phyloP scores from a whole-genome alignment of 1,139 yeast species.

The Kodamaea alishanica region DNA sequence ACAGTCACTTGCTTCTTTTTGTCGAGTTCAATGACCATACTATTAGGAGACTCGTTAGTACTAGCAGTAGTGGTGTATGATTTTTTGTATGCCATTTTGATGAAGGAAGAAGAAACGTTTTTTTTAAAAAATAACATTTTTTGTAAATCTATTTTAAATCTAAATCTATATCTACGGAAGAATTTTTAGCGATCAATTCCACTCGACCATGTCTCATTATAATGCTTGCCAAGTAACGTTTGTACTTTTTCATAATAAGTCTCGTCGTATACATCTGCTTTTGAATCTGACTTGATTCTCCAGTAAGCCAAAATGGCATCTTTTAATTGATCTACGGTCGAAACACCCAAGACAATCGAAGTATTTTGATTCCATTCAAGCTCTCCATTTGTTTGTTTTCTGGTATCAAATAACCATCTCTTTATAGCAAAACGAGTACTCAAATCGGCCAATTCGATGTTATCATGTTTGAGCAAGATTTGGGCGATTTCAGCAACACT shows the following conservation, averaged over 20 bases:
- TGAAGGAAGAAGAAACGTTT: not conserved
- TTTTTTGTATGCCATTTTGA: conserved; percentile 15
- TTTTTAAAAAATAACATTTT: conserved; percentile 18
- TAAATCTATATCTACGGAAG: not conserved
- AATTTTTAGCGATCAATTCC: conserved; percentile 41
- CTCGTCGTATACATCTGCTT: conserved; percentile 38
- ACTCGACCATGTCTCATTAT: conserved; percentile 70
- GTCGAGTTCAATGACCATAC: conserved; percentile 40
- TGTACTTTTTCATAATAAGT: conserved; percentile 43
- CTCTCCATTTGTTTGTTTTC: conserved; percentile 8
- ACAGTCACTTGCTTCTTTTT: conserved; percentile 70
- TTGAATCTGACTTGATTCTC: conserved; percentile 34
- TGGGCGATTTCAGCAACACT: conserved; percentile 55
- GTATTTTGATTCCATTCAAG: conserved; percentile 36
- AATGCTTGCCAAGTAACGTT: conserved; percentile 46
- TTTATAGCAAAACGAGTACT: conserved; percentile 74
- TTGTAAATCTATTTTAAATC: conserved; percentile 1
- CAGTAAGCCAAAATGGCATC: conserved; percentile 60
- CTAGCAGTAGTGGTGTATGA: conserved; percentile 4
- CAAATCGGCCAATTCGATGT: conserved; percentile 71
- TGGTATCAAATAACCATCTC: conserved; percentile 46
- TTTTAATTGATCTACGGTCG: conserved; percentile 57
- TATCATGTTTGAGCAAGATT: conserved; percentile 27
- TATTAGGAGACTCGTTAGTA: conserved; percentile 2
- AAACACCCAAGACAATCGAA: conserved; percentile 73